phyloP scores from a whole-genome alignment of 805 yeast species.

The Wickerhamomyces tratensis region DNA sequence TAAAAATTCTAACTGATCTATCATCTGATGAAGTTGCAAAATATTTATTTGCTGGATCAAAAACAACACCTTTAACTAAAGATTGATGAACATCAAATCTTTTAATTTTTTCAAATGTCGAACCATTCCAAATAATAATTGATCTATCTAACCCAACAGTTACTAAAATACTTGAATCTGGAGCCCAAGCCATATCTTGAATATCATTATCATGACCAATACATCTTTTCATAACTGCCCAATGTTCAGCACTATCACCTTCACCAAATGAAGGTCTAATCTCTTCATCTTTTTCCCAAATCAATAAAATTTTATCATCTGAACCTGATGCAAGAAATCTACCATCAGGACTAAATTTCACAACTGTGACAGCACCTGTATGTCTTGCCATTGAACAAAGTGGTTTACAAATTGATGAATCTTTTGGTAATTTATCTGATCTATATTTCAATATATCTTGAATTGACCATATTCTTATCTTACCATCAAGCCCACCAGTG shows the following conservation, averaged over 20 bases:
- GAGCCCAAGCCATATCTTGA: conserved; percentile 97
- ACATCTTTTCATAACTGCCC: conserved; percentile 87
- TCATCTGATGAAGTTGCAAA: conserved; percentile 97
- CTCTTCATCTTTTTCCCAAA: conserved; percentile 88
- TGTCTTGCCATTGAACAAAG: conserved; percentile 90
- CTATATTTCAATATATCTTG: conserved; percentile 36
- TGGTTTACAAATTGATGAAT: conserved; percentile 37
- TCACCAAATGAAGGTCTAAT: conserved; percentile 53
- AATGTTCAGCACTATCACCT: conserved; percentile 74
- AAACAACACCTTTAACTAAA: conserved; percentile 92
- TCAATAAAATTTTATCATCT: conserved; percentile 82
- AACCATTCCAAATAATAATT: conserved; percentile 88
- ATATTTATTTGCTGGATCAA: conserved; percentile 97
- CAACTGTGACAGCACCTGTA: conserved; percentile 93
- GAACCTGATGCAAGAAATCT: conserved; percentile 89
- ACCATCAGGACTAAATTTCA: conserved; percentile 88
- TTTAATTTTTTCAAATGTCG: conserved; percentile 82
- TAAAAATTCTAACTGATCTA: conserved; percentile 76
- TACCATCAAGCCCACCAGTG: conserved; percentile 91
- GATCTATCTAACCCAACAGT: conserved; percentile 93
- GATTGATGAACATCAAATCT: conserved; percentile 90
- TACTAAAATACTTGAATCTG: conserved; percentile 82
- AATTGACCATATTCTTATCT: conserved; percentile 81
- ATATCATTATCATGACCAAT: conserved; percentile 98
- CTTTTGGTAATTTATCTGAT: conserved; percentile 16